Evolutionary conservation across 305 asterid genomes (phyloP), one percentile per base, ranked within the genome.

Genomic region (Solanum hybrid): DNA sequence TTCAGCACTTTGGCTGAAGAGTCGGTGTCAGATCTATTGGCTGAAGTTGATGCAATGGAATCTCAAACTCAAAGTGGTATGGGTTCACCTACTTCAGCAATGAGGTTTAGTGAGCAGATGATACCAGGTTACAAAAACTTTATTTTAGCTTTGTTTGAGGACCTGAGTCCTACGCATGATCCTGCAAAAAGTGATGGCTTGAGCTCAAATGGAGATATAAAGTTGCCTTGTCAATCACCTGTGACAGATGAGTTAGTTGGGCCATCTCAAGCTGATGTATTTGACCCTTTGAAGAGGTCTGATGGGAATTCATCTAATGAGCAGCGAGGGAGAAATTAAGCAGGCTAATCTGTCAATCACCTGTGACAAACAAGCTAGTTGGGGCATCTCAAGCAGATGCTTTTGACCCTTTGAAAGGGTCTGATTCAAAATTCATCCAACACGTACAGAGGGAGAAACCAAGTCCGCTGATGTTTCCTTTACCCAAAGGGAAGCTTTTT

Each of bases 11-110:
- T 96, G 89, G 98, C 95, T 33, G 98, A 96, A 93, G 98, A 96
- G 68, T 95, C 96, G 0, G 95, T 96, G 20, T 96, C 98, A 1
- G 98, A 95, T 91, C 93, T 96, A 86, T 76, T 96, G 75, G 98
- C 97, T 24, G 98, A 96, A 93, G 98, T 95, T 11, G 98, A 93
- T 89, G 98, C 98, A 26, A 94, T 95, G 96, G 99, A 97, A 92
- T 94, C 96, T 57, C 97, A 92, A 89, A 95, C 96, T 65, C 97
- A 92, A 89, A 95, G 95, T 89, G 94, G 94, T 36, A 90, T 97
- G 91, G 94, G 95, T 83, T 97, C 98, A 7, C 98, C 99, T 41
- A 95, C 97, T 87, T 94, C 99, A 11, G 98, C 96, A 68, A 87
- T 94, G 92, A 94, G 95, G 91, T 95, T 94, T 76, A 94, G 93